Evolutionary conservation across 2,329 filamentous ascomycete species (phyloP), one percentile per base, ranked within the genome.

Genomic region (Cryphonectria nitschkei): DNA sequence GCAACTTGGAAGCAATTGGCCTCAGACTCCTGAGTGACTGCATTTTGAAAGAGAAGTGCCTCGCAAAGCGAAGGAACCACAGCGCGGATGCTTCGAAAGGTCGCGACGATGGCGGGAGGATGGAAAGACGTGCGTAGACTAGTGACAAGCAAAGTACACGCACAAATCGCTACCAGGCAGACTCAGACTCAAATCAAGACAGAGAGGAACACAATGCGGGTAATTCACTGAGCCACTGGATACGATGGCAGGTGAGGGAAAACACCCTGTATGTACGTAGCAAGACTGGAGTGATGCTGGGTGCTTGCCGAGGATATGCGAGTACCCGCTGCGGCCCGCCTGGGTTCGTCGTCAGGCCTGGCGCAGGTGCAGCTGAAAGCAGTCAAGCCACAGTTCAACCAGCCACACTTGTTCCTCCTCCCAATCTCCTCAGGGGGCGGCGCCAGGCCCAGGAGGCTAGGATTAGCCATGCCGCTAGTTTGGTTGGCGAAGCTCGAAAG

Each of bases 1-100:
- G 86, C 77, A 92, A 87, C 73, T 86, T 86, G 39, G 87, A 87
- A 77, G 88, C 87, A 74, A 88, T 81, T 62, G 92, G 87, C 79
- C 88, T 86, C 77, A 92, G 80, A 75, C 84, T 86, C 76, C 88
- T 86, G 71, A 90, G 80, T 58, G 85, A 78, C 76, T 87, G 88
- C 86, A 87, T 87, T 39, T 26, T 65, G 8, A 26, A 22, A 34
- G 13, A 11, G 46, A 50, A n/a, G 22, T 16, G 41, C 41, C 39
- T 26, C 26, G 7, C 29, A 63, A 62, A 54, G 22, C 29, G 19
- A 52, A 52, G 43, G 41, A 50, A 29, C 56, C 29, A 46, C 39
- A 29, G 29, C 29, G 11, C 37, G 11, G 37, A 41, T 26, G 58
- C 37, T 56, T 43, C 43, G 19, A 32, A 34, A 3, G 41, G 32